Evolutionary conservation across 495 filamentous ascomycete genomes (phyloP), one percentile per base, ranked within the genome.

Genomic region (Penicillium nucicola): DNA sequence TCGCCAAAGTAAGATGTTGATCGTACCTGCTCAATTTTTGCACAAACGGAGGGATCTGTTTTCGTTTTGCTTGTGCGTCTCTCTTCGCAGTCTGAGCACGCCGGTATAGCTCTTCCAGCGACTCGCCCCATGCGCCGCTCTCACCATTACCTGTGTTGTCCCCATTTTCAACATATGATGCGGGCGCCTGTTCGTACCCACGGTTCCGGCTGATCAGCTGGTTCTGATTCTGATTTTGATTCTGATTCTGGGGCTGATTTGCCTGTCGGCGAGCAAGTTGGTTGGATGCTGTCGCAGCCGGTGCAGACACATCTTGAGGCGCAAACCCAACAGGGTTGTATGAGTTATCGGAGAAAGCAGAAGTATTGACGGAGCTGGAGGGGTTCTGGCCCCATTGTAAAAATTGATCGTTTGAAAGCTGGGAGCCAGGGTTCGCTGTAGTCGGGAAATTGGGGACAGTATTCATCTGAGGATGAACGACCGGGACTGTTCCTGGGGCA

Each of bases 31-130:
- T 95, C 51, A 99, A 69, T 66, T 99, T 99, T 68, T 97, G 95
- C 9, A 99, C 90, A 71, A 99, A 99, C 10, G 93, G 93, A 2
- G 93, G 95, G 31, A 99, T 97, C 61, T 90, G 87, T 69, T 96
- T 97, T 51, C 90, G 74, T 64, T 96, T 95, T 2, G 84, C 75
- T 69, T 88, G 85, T 3, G 89, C 85, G 19, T 96, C 91, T 61
- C 82, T 79, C 74, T 92, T 95, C 13, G 90, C 91, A 39, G 80
- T 67, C 52, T 81, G 62, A 10, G 89, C 91, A 62, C 78, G 84
- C 62, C 85, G 79, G 60, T 92, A 88, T 8, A 96, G 78, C 25
- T 87, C 76, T 42, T 89, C 88, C 48, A 90, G 73, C 53, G 83
- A 87, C 54, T 92, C 70, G 18, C 62, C 66, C 74, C 87, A 72